These are phyloP conservation scores for Amborella trichopoda DNA, from an alignment of 164 flowering plant species.

Conservation along the genomic window DNA sequence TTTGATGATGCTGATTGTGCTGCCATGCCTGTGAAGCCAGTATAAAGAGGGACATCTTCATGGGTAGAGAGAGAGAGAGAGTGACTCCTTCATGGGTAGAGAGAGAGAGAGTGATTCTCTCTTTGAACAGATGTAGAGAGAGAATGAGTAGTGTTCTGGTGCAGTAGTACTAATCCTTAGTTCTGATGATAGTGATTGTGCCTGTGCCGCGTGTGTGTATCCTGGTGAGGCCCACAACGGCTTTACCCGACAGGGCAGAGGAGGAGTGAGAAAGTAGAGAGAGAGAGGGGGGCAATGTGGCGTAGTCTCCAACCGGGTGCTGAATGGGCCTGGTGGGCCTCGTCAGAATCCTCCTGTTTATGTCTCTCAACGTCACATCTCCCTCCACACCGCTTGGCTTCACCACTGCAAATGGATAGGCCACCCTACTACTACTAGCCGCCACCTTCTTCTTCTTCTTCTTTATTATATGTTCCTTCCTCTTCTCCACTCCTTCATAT, in stretches of 20 bases:
- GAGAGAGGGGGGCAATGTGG: constrained; percentile 8
- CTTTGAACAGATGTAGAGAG: too few species aligned
- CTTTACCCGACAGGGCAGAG: constrained; percentile 25
- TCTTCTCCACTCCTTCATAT: not conserved
- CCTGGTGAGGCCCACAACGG: constrained; percentile 24
- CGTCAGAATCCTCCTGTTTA: constrained; percentile 24
- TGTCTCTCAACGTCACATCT: constrained; percentile 26
- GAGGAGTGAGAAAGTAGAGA: constrained; percentile 5
- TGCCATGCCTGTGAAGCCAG: too few species aligned
- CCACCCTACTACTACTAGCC: too few species aligned
- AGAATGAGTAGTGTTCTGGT: too few species aligned
- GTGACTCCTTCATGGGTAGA: too few species aligned
- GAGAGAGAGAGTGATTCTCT: too few species aligned
- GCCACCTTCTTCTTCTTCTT: constrained; percentile 6
- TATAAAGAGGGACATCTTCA: too few species aligned
- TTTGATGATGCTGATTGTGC: too few species aligned
- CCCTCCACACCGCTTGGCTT: constrained; percentile 28
- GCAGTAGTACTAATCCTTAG: too few species aligned
- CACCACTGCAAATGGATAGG: constrained; percentile 27
- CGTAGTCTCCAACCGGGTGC: constrained; percentile 30
- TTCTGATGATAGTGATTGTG: constrained; percentile 28
- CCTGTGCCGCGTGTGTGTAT: constrained; percentile 32
- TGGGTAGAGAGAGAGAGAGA: too few species aligned
- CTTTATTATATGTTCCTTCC: not conserved
- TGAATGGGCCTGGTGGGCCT: constrained; percentile 22